Base-by-base conservation (phyloP, 768 basidiomycete genomes). In the Auriscalpium vulgare region DNA sequence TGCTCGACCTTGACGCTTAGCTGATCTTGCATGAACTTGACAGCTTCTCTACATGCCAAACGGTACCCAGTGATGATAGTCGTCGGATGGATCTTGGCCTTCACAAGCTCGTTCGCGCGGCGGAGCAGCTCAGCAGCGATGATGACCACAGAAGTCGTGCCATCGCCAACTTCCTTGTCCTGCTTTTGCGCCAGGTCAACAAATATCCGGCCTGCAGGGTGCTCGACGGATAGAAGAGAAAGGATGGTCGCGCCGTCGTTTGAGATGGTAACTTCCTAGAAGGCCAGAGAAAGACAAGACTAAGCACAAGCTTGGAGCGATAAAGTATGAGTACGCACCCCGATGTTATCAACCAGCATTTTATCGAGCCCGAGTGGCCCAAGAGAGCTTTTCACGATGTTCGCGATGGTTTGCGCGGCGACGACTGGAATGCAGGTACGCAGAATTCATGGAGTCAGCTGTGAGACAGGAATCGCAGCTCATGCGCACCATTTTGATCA, bases 171-270 rank as follows among this genome's bases (percentile, higher is more conserved):
- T 73, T 99, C 97, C 69, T 95, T 97, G 72, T 99, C 97, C 72
- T 98, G 95, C 67, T 98, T 97, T 73, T 98, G 95, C 2, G 97
- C 94, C 47, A 99, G 88, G 72, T 97, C 94, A 48, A 98, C 95
- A 62, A 99, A 93, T 60, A 99, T 94, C 61, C 91, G 87, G 19
- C 94, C 97, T 4, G 97, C 97, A 29, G 97, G 97, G 67, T 98
- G 93, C 65, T 97, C 92, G 47, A 99, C 95, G 14, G 92, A 85
- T 43, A 98, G 78, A 17, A 98, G 78, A 21, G 91, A 87, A 40
- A 99, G 83, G 64, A 99, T 99, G n/a, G 97, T 98, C 14, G 97
- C 97, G 49, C 97, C 97, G 74, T 98, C 97, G 73, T 99, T 99
- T 48, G 97, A 97, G 69, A 99, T 98, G 35, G 97, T 98, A 34